Evolutionary conservation across 768 basidiomycete genomes (phyloP).

Genomic region (Pleurotus giganteus): DNA sequence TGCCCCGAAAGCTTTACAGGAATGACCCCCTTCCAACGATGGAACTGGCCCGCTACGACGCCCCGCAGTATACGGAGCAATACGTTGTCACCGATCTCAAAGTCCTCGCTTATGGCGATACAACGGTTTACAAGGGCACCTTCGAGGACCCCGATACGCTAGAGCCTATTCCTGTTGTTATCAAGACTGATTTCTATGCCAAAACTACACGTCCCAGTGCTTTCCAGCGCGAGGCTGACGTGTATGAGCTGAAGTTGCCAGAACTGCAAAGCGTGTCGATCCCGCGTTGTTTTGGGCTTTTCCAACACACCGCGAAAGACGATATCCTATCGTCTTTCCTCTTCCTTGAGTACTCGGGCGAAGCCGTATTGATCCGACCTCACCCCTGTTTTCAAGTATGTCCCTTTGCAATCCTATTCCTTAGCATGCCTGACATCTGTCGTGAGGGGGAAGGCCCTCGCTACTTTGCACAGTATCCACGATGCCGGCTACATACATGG

Average conservation of each 20-base stretch:
- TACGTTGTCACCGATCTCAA: neutral
- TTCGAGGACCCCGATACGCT: neutral
- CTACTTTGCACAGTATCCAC: neutral
- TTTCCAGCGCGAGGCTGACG: neutral
- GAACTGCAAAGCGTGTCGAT: neutral
- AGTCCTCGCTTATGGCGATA: neutral
- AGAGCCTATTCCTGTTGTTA: neutral
- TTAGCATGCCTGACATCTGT: neutral
- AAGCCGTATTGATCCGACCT: no score
- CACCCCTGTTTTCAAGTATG: neutral
- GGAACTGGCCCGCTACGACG: neutral
- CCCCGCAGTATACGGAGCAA: neutral
- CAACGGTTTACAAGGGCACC: neutral
- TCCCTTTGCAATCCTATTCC: neutral
- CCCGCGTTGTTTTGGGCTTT: no score
- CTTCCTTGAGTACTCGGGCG: neutral
- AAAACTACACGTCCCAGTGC: neutral
- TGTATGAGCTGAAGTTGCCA: neutral
- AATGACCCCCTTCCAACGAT: neutral
- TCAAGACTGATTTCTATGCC: neutral
- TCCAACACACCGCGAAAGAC: neutral
- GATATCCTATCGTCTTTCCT: neutral
- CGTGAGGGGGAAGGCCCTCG: neutral
- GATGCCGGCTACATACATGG: neutral
- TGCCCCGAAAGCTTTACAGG: neutral